A percentile compares a stretch with the other conserved stretches of the same genome.
Conservation (phyloP, 2,329 filamentous ascomycete species). For the Beauveria asiatica region DNA sequence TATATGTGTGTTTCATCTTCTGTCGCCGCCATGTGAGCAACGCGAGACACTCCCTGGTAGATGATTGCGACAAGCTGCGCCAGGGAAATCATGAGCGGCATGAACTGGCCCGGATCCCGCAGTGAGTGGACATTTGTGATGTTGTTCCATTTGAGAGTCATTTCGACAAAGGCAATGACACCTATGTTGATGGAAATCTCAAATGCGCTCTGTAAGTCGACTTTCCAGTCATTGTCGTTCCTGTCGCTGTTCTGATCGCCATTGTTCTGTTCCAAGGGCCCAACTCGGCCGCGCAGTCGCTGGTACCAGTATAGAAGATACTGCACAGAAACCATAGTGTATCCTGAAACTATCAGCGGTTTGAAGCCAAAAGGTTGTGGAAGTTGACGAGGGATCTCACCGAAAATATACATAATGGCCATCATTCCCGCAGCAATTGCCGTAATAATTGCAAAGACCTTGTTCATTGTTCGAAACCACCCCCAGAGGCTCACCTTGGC, state of each 20-base stretch:
- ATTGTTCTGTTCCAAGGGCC: background rate
- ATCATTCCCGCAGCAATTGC: conserved; percentile 10
- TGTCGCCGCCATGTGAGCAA: background rate
- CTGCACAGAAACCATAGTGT: background rate
- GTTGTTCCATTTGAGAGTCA: conserved; percentile 18
- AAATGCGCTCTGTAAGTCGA: background rate
- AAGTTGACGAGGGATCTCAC: background rate
- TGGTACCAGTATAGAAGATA: background rate
- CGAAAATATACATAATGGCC: conserved; percentile 12
- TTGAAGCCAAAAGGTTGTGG: no score
- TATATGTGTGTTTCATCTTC: background rate
- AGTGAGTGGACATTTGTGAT: conserved; percentile 16
- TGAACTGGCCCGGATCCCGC: conserved; percentile 18
- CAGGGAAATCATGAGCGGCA: conserved; percentile 19
- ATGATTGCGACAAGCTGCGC: conserved; percentile 17
- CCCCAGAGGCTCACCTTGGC: conserved; percentile 20
- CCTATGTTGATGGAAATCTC: conserved; percentile 18
- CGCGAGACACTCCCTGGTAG: conserved; percentile 12
- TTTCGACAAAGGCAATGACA: conserved; percentile 19
- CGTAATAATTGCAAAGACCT: conserved; percentile 16
- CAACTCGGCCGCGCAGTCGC: background rate
- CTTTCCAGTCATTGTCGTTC: background rate
- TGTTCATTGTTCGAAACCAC: conserved; percentile 19
- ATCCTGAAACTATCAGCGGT: background rate
- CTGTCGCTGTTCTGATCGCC: background rate